Evolutionary conservation across 2,329 filamentous ascomycete species (phyloP).

Genomic region (Aspergillus sergii): DNA sequence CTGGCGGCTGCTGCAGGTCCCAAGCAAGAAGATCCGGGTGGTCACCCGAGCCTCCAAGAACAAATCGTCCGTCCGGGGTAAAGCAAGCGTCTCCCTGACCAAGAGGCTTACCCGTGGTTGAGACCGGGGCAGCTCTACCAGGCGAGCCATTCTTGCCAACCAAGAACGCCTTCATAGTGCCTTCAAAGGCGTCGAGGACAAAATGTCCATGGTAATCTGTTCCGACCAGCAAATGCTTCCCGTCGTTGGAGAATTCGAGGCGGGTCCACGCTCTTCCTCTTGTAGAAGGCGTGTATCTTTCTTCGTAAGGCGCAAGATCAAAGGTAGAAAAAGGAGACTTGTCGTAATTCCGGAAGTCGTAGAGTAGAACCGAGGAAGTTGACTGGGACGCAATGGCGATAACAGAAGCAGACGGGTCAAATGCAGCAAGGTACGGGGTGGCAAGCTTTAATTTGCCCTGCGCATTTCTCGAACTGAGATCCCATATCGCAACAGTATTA

Average conservation of each 20-base stretch:
- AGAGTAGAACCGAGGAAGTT: conserved; percentile 79
- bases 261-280: conserved; percentile 72
- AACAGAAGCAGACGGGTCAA: conserved; percentile 87
- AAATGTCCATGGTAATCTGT: conserved; percentile 87
- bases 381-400: conserved; percentile 86
- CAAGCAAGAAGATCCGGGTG: conserved; percentile 78
- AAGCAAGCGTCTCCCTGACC: conserved; percentile 80
- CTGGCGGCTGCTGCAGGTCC: conserved; percentile 68
- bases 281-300: conserved; percentile 54
- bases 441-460: conserved; percentile 80
- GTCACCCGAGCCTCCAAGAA: conserved; percentile 74
- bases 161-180: conserved; percentile 74
- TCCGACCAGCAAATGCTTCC: conserved; percentile 79
- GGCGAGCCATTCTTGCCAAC: conserved; percentile 50
- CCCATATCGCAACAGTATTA: conserved; percentile 90
- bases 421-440: conserved; percentile 80
- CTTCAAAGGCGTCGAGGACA: conserved; percentile 89
- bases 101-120: conserved; percentile 57
- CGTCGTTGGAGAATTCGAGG: conserved; percentile 94
- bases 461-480: conserved; percentile 76
- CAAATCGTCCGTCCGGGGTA: conserved; percentile 83
- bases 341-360: conserved; percentile 92
- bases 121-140: conserved; percentile 52
- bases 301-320: conserved; percentile 66
- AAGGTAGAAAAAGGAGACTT: conserved; percentile 87